Conservation (phyloP, 441 rosid species). For the Erodium texanum region DNA sequence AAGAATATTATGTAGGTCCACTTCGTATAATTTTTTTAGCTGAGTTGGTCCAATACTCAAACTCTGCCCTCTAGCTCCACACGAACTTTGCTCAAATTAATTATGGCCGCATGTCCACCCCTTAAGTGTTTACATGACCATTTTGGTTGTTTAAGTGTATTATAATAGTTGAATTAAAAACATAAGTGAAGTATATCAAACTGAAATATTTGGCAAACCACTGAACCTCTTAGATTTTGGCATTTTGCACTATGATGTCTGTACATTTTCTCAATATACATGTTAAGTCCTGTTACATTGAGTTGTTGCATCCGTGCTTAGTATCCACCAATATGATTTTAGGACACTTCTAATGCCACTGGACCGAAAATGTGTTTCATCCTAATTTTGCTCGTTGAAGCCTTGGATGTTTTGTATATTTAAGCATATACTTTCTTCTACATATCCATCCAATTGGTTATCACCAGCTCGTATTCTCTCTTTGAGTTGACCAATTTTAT, state of each 20-base stretch:
- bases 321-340: too few species aligned
- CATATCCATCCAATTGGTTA: not conserved
- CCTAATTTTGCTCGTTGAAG: not conserved
- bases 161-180: not conserved
- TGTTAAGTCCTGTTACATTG: not conserved
- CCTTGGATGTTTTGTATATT: not conserved
- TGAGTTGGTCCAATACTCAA: not conserved
- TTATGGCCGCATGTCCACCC: not conserved
- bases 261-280: not conserved
- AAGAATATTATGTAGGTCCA: not conserved
- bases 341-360: not conserved
- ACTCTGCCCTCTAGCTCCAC: not conserved
- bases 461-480: not conserved
- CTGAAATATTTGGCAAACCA: not conserved
- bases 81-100: not conserved
- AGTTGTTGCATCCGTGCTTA: not conserved
- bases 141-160: not conserved
- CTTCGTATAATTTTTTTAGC: not conserved
- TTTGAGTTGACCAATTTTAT: not conserved
- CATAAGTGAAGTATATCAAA: not conserved
- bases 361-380: not conserved
- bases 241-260: not conserved
- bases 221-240: not conserved
- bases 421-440: not conserved
- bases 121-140: not conserved